Conservation (phyloP, 495 filamentous ascomycete species). For the Neurospora sublineolata region DNA sequence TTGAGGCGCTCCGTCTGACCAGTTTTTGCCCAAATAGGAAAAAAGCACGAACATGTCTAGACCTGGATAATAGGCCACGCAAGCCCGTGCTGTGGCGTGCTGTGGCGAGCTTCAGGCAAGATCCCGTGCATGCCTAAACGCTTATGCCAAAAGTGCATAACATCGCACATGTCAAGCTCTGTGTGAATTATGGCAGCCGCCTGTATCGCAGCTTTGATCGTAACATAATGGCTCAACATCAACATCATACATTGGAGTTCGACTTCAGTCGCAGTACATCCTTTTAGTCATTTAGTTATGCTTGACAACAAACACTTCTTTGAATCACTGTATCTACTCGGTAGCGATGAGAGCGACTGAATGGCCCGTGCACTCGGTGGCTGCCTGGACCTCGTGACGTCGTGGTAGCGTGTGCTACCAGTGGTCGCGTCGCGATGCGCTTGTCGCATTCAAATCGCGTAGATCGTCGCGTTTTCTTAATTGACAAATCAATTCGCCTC, state of each 20-base stretch:
- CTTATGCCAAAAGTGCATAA: not conserved
- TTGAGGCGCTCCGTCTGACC: not conserved
- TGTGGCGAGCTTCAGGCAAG: not conserved
- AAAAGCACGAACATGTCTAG: not conserved
- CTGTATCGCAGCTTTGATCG: not conserved
- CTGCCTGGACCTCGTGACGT: conserved; percentile 14
- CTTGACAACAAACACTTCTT: not conserved
- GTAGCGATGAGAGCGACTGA: not conserved
- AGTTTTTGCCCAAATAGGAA: not conserved
- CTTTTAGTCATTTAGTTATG: not conserved
- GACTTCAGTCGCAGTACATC: not conserved
- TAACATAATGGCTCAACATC: not conserved
- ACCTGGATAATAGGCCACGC: not conserved
- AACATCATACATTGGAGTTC: not conserved
- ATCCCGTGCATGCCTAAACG: not conserved
- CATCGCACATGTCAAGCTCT: not conserved
- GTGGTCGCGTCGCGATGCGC: conserved; percentile 8
- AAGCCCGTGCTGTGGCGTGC: not conserved
- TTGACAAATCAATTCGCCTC: conserved; percentile 3
- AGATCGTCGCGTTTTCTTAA: conserved; percentile 11
- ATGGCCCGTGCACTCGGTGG: not conserved
- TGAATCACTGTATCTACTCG: not conserved
- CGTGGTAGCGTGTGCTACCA: conserved; percentile 6
- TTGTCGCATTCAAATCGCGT: conserved; percentile 10
- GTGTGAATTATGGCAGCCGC: not conserved